These are phyloP conservation scores for Haberlea rhodopensis DNA, from an alignment of 257 asterid genomes.

Conservation along the genomic window DNA sequence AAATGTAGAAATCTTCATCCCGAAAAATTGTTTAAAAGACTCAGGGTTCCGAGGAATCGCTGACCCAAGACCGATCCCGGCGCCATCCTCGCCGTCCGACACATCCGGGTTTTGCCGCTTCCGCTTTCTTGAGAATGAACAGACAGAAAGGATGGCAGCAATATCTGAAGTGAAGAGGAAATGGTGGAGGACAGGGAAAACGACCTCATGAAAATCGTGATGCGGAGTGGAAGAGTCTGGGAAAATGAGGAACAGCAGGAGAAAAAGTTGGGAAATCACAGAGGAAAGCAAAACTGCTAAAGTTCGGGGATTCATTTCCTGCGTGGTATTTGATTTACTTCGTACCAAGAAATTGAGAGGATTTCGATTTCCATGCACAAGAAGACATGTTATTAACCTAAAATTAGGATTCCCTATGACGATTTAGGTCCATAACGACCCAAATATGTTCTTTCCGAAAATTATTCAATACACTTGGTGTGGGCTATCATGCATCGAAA, in stretches of 20 bases:
- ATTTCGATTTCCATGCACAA: conserved; percentile 20
- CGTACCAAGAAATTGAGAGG: background rate
- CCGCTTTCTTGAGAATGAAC: conserved; percentile 50
- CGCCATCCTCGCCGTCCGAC: conserved; percentile 20
- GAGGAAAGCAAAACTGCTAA: conserved; percentile 65
- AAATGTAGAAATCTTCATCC: conserved; percentile 61
- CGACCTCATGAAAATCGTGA: conserved; percentile 21
- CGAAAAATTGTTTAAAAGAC: conserved; percentile 49
- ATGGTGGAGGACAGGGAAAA: conserved; percentile 46
- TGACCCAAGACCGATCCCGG: conserved; percentile 25
- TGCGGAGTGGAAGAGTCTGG: background rate
- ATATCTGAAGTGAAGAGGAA: conserved; percentile 50
- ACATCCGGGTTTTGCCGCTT: conserved; percentile 39
- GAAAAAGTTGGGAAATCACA: conserved; percentile 48
- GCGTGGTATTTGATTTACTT: conserved; percentile 5
- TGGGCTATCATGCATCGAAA: too few species aligned
- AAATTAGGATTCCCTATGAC: too few species aligned
- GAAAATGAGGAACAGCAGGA: conserved; percentile 27
- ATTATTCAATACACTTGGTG: too few species aligned
- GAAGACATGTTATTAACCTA: too few species aligned
- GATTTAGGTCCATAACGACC: too few species aligned
- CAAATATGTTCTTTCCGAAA: too few species aligned
- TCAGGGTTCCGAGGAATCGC: conserved; percentile 47
- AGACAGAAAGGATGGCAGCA: conserved; percentile 38
- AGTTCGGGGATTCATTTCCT: conserved; percentile 36